These are phyloP conservation scores for Desmodesmus armatus DNA, from an alignment of 139 green algal species.

Conservation along the genomic window DNA sequence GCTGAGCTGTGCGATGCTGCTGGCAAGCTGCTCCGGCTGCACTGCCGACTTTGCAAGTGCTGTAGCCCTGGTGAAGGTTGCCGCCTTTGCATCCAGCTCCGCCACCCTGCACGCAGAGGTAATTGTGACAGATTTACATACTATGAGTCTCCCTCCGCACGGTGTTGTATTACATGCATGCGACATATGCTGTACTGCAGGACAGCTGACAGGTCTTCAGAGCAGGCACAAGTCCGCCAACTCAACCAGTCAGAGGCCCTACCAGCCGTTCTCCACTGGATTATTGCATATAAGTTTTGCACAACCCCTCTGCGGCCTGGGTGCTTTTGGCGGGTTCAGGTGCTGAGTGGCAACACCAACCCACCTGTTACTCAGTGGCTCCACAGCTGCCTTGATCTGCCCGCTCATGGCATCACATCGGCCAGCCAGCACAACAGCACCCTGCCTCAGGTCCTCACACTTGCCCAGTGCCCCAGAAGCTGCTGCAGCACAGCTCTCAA, in stretches of 20 bases:
- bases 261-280: not conserved
- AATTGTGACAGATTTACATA: not conserved
- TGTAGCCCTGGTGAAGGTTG: not conserved
- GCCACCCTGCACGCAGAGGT: constrained; percentile 21
- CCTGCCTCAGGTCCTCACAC: constrained; percentile 33
- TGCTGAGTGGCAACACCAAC: not conserved
- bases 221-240: not conserved
- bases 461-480: constrained; percentile 1
- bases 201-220: not conserved
- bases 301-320: not conserved
- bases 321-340: not conserved
- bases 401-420: not conserved
- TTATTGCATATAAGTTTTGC: not conserved
- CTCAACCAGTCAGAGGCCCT: no score
- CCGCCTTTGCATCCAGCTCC: not conserved
- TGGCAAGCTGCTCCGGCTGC: constrained; percentile 13
- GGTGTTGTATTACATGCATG: no score
- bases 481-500: not conserved
- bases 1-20: not conserved
- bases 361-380: constrained; percentile 9
- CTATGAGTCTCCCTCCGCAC: not conserved
- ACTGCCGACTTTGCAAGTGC: constrained; percentile 3
- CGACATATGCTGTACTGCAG: not conserved
- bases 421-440: not conserved
- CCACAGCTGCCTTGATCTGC: constrained; percentile 16